phyloP scores from a whole-genome alignment of 192 early-diverging fungal genomes.

The Dissophora globulifera region DNA sequence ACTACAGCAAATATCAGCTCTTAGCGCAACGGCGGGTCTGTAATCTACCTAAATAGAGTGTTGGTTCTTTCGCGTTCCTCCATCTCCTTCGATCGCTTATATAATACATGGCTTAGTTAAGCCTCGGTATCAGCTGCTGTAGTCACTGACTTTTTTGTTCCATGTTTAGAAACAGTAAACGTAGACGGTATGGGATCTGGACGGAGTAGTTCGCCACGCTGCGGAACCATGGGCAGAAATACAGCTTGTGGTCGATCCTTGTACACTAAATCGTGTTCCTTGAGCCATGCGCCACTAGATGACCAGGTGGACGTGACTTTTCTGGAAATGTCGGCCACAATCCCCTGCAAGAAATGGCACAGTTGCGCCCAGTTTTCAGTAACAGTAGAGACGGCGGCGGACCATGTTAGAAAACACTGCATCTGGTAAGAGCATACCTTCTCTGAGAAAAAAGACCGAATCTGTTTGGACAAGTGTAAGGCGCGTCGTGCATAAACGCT shows the following conservation, averaged over 20 bases:
- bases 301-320: background rate
- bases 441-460: background rate
- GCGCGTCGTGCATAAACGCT: background rate
- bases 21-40: too few species aligned
- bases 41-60: too few species aligned
- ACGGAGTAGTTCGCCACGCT: background rate
- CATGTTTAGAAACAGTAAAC: too few species aligned
- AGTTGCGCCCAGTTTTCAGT: background rate
- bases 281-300: background rate
- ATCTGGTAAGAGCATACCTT: background rate
- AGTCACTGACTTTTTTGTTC: background rate
- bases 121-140: background rate
- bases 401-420: too few species aligned
- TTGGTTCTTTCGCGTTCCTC: too few species aligned
- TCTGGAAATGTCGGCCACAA: background rate
- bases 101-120: background rate
- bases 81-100: too few species aligned
- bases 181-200: background rate
- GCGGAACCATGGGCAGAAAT: conserved; percentile 10
- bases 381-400: too few species aligned
- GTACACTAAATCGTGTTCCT: background rate
- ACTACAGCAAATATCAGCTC: too few species aligned
- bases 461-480: background rate
- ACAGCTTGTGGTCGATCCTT: conserved; percentile 8
- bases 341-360: background rate